Conservation (phyloP, 495 filamentous ascomycete genomes). For the Polyplosphaeria fusca region DNA sequence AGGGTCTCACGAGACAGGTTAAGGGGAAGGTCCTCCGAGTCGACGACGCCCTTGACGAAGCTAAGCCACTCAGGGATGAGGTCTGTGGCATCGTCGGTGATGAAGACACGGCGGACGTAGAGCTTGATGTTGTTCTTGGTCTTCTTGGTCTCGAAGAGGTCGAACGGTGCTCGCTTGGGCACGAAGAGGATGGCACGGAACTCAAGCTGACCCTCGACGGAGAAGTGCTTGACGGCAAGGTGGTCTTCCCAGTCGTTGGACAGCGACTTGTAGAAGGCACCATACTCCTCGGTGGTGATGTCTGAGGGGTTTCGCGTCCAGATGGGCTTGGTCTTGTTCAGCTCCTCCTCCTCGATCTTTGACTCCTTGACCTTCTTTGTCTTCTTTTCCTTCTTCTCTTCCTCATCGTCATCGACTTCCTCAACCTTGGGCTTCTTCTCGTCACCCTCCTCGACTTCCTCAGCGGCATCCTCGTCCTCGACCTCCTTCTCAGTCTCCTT, state of each 20-base stretch:
- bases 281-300: conserved; percentile 96
- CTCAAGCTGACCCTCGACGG: conserved; percentile 99
- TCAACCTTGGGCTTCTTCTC: conserved; percentile 85
- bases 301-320: conserved; percentile 98
- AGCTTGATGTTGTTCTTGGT: conserved; percentile 99
- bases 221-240: conserved; percentile 99
- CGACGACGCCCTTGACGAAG: conserved; percentile 99
- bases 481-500: conserved; percentile 99
- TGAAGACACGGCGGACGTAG: conserved; percentile 99
- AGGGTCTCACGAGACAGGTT: conserved; percentile 99
- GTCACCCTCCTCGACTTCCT: conserved; percentile 57
- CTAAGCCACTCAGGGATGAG: conserved; percentile 98
- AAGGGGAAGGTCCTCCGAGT: conserved; percentile 97
- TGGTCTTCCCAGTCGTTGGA: conserved; percentile 99
- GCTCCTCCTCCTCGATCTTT: conserved; percentile 97
- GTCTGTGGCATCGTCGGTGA: conserved; percentile 98
- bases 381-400: conserved; percentile 88
- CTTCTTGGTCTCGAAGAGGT: conserved; percentile 99
- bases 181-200: conserved; percentile 99
- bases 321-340: conserved; percentile 99
- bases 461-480: conserved; percentile 92
- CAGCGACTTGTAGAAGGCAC: conserved; percentile 98
- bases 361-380: conserved; percentile 99
- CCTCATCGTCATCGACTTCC: conserved; percentile 76
- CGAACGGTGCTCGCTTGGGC: conserved; percentile 98